A percentile compares a stretch with the other conserved stretches of the same genome.
Conservation (phyloP, 2,329 filamentous ascomycete species). For the Cladophialophora chaetospira region DNA sequence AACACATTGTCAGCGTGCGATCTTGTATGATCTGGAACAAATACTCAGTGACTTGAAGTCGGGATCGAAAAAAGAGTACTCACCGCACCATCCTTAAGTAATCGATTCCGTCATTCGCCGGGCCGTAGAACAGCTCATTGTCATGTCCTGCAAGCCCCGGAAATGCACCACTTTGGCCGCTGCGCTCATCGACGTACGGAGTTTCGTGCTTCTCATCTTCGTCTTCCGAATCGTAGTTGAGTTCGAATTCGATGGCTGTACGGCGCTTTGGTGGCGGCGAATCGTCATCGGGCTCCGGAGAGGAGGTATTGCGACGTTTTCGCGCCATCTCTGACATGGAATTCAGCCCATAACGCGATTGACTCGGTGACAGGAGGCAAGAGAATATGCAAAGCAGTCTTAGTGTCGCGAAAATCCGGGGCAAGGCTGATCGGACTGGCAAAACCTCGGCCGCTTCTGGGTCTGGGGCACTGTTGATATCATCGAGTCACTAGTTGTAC, state of each 20-base stretch:
- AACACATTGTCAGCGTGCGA: constrained; percentile 9
- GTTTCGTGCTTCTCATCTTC: constrained; percentile 38
- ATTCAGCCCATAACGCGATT: neutral
- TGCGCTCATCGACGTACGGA: constrained; percentile 61
- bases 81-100: constrained; percentile 74
- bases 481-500: neutral
- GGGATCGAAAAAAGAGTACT: constrained; percentile 37
- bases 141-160: constrained; percentile 59
- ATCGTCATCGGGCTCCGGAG: constrained; percentile 28
- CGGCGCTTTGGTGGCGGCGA: constrained; percentile 21
- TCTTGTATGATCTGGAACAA: neutral
- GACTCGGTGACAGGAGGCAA: neutral
- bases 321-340: constrained; percentile 33
- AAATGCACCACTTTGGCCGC: constrained; percentile 72
- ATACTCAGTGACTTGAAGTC: constrained; percentile 27
- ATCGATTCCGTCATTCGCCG: constrained; percentile 67
- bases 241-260: constrained; percentile 16
- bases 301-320: constrained; percentile 35
- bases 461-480: neutral
- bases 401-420: no score
- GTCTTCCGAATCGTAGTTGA: constrained; percentile 35
- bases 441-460: no score
- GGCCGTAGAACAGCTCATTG: constrained; percentile 65
- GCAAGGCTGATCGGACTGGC: no score
- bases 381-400: neutral